Evolutionary conservation across 371 early-diverging fungal genomes (phyloP), one percentile per base, ranked within the genome.

Genomic region (Mucor ambiguus): DNA sequence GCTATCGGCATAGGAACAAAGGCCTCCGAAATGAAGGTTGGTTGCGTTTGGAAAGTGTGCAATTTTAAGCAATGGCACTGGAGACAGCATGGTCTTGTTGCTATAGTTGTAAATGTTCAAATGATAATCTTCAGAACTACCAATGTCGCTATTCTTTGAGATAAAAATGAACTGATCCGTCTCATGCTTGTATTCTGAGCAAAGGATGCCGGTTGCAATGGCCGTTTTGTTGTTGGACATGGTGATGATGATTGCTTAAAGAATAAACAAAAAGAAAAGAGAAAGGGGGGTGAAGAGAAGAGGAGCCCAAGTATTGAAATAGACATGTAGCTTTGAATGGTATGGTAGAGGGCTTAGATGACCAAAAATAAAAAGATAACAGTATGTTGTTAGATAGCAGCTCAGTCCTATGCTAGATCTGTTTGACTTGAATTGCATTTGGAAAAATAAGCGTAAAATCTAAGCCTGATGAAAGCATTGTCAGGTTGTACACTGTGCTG

Each of bases 1-100:
- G n/a, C 46, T 46, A 32, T n/a, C 14, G 22, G 58, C 65, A 58
- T 64, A 64, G 2, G 65, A 32, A 33, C 65, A 64, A 3, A 56
- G 33, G 7, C 65, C 65, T 35, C 33, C 46, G 29, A 64, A 64
- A 7, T 11, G 24, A 30, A 41, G 18, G 2, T 30, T 26, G 4
- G n/a, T 37, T 2, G 28, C 20, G 37, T 37, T 48, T 26, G 38
- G 60, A 29, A 37, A 43, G 16, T 20, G 58, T n/a, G 22, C 24
- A 20, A 64, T 58, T 1, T 48, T 33, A 3, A 33, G 28, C 1
- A 58, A 30, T 11, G 35, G 14, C 37, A 26, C n/a, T n/a, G 65
- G 58, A 12, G 29, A 43, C 12, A 33, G 14, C 26, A 37, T 33
- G 18, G 65, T 64, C 6, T 49, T 46, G 14, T 64, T 43, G 56